Evolutionary conservation across 1,284 basidiomycete species (phyloP).

Genomic region (Trametes sp.): DNA sequence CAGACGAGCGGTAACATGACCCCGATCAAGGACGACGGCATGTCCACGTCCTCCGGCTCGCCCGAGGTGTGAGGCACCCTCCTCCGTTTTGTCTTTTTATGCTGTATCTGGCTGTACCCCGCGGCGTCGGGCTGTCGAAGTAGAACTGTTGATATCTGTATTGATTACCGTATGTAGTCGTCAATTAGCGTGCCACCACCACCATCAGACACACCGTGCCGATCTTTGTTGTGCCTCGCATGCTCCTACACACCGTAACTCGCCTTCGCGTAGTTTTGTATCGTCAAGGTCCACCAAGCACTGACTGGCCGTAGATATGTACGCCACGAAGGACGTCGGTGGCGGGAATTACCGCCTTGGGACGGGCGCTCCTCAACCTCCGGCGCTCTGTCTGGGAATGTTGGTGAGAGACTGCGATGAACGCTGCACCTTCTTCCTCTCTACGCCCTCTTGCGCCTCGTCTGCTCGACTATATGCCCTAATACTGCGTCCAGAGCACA

Average conservation of each 20-base stretch:
- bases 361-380: slow-evolving; percentile 14
- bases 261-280: too few relatives aligned
- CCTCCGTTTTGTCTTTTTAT: not conserved
- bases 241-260: too few relatives aligned
- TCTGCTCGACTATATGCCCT: slow-evolving; percentile 3
- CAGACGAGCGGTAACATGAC: slow-evolving; percentile 9
- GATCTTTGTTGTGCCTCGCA: slow-evolving; percentile 6
- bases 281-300: too few relatives aligned
- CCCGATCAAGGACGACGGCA: slow-evolving; percentile 19
- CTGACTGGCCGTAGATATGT: too few relatives aligned
- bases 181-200: not conserved
- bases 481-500: not conserved
- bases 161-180: not conserved
- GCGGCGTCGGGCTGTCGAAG: not conserved
- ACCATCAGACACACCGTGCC: too few relatives aligned
- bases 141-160: not conserved
- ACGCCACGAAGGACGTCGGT: not conserved
- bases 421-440: slow-evolving; percentile 2
- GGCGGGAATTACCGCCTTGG: slow-evolving; percentile 11
- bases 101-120: not conserved
- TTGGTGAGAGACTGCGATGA: slow-evolving; percentile 18
- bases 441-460: not conserved
- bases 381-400: slow-evolving; percentile 20
- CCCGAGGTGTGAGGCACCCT: slow-evolving; percentile 3
- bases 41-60: slow-evolving; percentile 13